Base-by-base conservation (phyloP, 2,329 filamentous ascomycete genomes). In the Exophiala sideris region DNA sequence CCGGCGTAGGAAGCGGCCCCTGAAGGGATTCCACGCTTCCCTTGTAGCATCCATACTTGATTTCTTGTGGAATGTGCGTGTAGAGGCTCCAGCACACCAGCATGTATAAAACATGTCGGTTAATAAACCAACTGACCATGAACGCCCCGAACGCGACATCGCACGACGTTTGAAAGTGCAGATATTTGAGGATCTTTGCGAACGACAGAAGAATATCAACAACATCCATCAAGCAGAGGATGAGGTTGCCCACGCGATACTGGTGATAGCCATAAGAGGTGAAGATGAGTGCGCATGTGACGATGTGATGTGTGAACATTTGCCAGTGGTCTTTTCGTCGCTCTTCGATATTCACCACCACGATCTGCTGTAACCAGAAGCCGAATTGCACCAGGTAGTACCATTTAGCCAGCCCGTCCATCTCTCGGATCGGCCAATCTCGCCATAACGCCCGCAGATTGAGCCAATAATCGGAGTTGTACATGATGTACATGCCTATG, bases 281-380 rank as follows among this genome's bases (percentile, higher is more conserved):
- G 53, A 85, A 84, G 60, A 99, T 85, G 41, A 99, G 83, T 4
- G 79, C 76, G 66, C 86, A 89, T 16, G 94, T 99, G 68, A 97
- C 85, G 68, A 96, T 82, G 74, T 99, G 94, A 71, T 97, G 94
- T 14, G 84, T 86, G 63, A 97, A 84, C 94, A 97, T 97, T 72
- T 97, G 92, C 76, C 84, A 88, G 72, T 96, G 87, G 66, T 99
- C 94, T 75, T 97, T 97, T 66, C 94, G 83, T 62, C 88, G 84
- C 73, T 95, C 89, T 73, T 99, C 94, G 56, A 97, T 91, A 72
- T 96, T 87, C 69, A 97, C 89, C 54, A 96, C 89, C 32, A 96
- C 77, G 61, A 97, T 88, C 73, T 96, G 91, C 74, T 97, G 92
- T 45, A 96, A 72, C 87, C 90, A 96, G 71, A 96, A 97, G 20